These are phyloP conservation scores for Dendrostoma leiphaemia DNA, from an alignment of 2,329 filamentous ascomycete species.

Conservation along the genomic window DNA sequence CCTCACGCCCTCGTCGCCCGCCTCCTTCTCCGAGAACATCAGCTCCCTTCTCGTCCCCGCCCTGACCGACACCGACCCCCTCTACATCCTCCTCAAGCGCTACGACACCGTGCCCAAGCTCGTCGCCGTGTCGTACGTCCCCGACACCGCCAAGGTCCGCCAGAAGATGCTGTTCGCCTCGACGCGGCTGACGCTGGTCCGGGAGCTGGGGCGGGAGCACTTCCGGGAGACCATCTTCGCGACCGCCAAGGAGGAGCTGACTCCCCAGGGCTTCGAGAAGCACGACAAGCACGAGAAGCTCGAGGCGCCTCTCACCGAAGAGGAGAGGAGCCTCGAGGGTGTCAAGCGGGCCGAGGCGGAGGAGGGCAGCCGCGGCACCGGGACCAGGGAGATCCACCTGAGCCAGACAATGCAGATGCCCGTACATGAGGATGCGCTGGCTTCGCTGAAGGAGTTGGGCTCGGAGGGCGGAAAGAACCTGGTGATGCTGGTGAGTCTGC, in stretches of 20 bases:
- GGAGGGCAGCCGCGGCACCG: slow-evolving; percentile 64
- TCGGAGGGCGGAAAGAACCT: slow-evolving; percentile 49
- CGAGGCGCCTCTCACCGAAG: slow-evolving; percentile 73
- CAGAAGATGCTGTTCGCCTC: slow-evolving; percentile 86
- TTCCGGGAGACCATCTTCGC: slow-evolving; percentile 76
- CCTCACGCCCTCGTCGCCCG: slow-evolving; percentile 50
- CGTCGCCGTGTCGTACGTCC: slow-evolving; percentile 74
- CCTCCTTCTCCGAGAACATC: slow-evolving; percentile 65
- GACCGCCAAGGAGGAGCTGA: slow-evolving; percentile 69
- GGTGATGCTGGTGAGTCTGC: slow-evolving; percentile 61
- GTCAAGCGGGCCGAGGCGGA: slow-evolving; percentile 94
- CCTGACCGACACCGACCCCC: slow-evolving; percentile 63
- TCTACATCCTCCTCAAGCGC: slow-evolving; percentile 74
- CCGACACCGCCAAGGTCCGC: slow-evolving; percentile 73
- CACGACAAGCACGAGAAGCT: slow-evolving; percentile 66
- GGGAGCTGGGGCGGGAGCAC: slow-evolving; percentile 75
- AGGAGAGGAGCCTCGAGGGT: slow-evolving; percentile 94
- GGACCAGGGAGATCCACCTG: slow-evolving; percentile 55
- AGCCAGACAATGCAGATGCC: slow-evolving; percentile 58
- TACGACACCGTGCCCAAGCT: slow-evolving; percentile 57
- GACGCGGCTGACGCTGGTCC: slow-evolving; percentile 70
- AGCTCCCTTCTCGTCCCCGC: slow-evolving; percentile 55
- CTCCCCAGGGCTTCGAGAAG: slow-evolving; percentile 64
- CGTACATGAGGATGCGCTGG: slow-evolving; percentile 60
- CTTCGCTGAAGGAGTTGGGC: slow-evolving; percentile 59